Conservation (phyloP, 345 rosid genomes). For the Raphanus raphanistrum region DNA sequence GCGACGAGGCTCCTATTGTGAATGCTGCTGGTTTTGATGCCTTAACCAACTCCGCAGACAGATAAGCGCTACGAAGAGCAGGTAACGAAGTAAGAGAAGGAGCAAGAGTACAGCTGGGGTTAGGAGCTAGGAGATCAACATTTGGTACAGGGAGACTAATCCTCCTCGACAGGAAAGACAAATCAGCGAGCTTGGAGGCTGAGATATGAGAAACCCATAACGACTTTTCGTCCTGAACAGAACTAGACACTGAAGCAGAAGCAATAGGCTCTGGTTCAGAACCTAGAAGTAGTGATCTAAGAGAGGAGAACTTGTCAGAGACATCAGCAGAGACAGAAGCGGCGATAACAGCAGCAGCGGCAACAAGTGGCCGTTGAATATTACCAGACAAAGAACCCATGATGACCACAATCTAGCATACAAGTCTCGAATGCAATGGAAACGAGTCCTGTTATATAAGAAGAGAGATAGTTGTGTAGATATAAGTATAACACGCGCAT, state of each 20-base stretch:
- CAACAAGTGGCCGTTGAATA: constrained; percentile 82
- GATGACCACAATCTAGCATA: constrained; percentile 34
- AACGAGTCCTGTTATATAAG: constrained; percentile 6
- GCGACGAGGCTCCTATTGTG: constrained; percentile 26
- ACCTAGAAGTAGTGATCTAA: constrained; percentile 36
- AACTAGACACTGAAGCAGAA: constrained; percentile 43
- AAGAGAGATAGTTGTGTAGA: constrained; percentile 6
- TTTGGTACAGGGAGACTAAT: constrained; percentile 64
- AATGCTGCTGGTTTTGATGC: constrained; percentile 56
- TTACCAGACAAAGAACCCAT: constrained; percentile 83
- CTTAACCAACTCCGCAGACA: constrained; percentile 68
- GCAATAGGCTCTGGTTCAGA: constrained; percentile 41
- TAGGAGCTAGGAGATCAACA: constrained; percentile 42
- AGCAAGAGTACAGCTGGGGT: constrained; percentile 32
- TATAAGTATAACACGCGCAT: neutral
- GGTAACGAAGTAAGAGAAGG: constrained; percentile 49
- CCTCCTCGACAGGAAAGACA: constrained; percentile 56
- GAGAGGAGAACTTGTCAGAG: constrained; percentile 56
- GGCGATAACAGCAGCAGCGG: constrained; percentile 71
- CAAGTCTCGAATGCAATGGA: constrained; percentile 23
- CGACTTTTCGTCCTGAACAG: constrained; percentile 37
- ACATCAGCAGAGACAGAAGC: constrained; percentile 76
- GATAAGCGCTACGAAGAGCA: constrained; percentile 55
- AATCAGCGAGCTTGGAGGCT: constrained; percentile 59
- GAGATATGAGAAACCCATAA: constrained; percentile 65